Base-by-base conservation (phyloP, 345 rosid species). In the Brassica carinata region DNA sequence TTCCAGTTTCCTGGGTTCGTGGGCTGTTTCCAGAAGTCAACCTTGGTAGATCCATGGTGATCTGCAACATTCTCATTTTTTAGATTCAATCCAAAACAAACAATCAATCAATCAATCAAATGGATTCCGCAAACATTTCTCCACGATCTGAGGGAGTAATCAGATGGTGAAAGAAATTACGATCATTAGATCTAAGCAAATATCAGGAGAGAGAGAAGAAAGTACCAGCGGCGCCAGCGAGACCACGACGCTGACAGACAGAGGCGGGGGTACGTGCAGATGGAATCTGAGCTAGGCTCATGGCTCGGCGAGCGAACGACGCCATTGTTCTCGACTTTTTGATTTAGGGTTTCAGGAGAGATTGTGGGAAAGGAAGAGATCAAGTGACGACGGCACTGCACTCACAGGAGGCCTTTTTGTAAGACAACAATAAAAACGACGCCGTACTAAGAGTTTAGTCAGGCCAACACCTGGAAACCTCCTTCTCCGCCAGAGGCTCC, bases 1-100 rank as follows among this genome's bases (percentile, higher is more conserved):
- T 96, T 96, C 98, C 99, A 96, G 72, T 89, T 87, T 63, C 93
- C 85, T 38, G 98, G 99, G 83, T 75, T 89, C 93, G 84, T 78
- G n/a, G 99, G 99, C 69, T 91, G 94, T 73, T 85, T 73, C 99
- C 98, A 95, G 70, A 76, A 83, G 79, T 93, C 89, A 77, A 95
- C 86, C 85, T 86, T 93, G 23, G 87, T 87, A 17, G 93, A 89
- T 55, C 94, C 98, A 82, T 90, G 98, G 86, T 89, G 97, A 88
- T 90, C 98, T 95, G 89, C 72, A 63, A 19, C 74, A 72, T 13
- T 78, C 45, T 36, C 58, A 23, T 31, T 7, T 38, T 51, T 51
- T 14, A n/a, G 17, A 51, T 31, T 23, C 14, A 59, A 26, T 2
- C 13, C 10, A n/a, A 14, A 67, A 57, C 8, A 73, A 73, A 40